These are phyloP conservation scores for Curvularia lunata DNA, from an alignment of 2,329 filamentous ascomycete genomes.

Conservation along the genomic window DNA sequence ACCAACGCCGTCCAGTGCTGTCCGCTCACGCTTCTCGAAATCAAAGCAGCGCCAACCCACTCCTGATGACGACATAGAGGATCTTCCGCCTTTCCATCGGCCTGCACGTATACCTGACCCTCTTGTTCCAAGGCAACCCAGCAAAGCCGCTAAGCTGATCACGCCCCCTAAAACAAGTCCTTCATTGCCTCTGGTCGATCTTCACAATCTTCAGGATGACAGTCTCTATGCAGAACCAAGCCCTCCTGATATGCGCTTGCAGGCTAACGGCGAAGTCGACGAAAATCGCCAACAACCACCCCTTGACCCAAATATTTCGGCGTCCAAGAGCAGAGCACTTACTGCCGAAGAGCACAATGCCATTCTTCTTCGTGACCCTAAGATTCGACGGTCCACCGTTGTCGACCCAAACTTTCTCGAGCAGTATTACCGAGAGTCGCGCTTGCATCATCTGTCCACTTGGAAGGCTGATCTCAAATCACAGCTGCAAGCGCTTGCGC, in stretches of 20 bases:
- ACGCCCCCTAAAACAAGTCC: constrained; percentile 44
- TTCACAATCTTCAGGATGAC: constrained; percentile 19
- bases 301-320: not conserved
- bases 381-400: constrained; percentile 84
- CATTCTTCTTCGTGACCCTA: constrained; percentile 80
- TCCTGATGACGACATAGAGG: constrained; percentile 36
- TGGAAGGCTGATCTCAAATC: constrained; percentile 97
- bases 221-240: constrained; percentile 32
- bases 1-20: constrained; percentile 28
- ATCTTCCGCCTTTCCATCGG: constrained; percentile 40
- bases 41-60: constrained; percentile 30
- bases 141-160: constrained; percentile 24
- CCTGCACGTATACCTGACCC: constrained; percentile 42
- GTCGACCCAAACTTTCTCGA: constrained; percentile 92
- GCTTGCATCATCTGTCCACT: constrained; percentile 90
- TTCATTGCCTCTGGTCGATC: constrained; percentile 16
- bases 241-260: constrained; percentile 16
- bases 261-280: constrained; percentile 12
- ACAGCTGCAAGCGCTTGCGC: constrained; percentile 79
- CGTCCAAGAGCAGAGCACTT: constrained; percentile 52
- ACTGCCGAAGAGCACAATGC: constrained; percentile 95
- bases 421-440: constrained; percentile 93
- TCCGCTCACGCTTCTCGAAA: constrained; percentile 31
- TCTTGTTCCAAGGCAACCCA: constrained; percentile 2
- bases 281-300: constrained; percentile 11